Percentiles rank a stretch among this genome's conserved stretches.
phyloP scores from a whole-genome alignment of 2,329 filamentous ascomycete species.

The Phaeoacremonium minimum region DNA sequence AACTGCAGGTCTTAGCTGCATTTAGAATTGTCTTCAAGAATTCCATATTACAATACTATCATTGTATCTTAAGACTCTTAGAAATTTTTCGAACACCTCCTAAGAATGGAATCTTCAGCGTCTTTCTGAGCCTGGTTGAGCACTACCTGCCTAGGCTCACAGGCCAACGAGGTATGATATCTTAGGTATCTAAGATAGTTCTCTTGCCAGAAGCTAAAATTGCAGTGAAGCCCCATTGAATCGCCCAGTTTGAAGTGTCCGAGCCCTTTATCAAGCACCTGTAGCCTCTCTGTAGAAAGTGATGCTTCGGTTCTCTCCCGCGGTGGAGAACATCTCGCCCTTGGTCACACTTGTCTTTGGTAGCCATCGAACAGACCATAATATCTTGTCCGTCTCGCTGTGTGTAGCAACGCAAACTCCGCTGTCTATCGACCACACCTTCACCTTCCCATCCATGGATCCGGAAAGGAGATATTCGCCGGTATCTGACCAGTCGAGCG shows the following conservation, averaged over 20 bases:
- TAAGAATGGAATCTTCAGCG: too few relatives aligned
- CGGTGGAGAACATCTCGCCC: conserved; percentile 72
- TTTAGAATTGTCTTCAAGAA: too few relatives aligned
- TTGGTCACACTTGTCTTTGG: conserved; percentile 60
- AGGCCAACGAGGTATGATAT: too few relatives aligned
- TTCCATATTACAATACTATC: too few relatives aligned
- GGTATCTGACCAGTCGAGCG: conserved; percentile 87
- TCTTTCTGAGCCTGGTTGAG: too few relatives aligned
- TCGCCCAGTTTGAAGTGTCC: too few relatives aligned
- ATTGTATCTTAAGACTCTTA: too few relatives aligned
- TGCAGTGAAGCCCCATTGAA: not conserved
- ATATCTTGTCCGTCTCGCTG: conserved; percentile 77
- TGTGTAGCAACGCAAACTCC: conserved; percentile 87
- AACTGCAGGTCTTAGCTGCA: too few relatives aligned
- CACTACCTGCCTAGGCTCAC: too few relatives aligned
- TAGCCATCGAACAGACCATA: conserved; percentile 85
- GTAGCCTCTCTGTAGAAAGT: conserved; percentile 84
- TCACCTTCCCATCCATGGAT: conserved; percentile 88
- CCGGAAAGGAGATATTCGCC: conserved; percentile 89
- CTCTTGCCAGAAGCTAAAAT: not conserved
- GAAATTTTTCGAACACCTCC: too few relatives aligned
- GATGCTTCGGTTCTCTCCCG: conserved; percentile 70
- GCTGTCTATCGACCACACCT: conserved; percentile 90
- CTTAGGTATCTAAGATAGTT: too few relatives aligned
- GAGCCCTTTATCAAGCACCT: conserved; percentile 41